Evolutionary conservation across 345 rosid species (phyloP).

Genomic region (Acer negundo): DNA sequence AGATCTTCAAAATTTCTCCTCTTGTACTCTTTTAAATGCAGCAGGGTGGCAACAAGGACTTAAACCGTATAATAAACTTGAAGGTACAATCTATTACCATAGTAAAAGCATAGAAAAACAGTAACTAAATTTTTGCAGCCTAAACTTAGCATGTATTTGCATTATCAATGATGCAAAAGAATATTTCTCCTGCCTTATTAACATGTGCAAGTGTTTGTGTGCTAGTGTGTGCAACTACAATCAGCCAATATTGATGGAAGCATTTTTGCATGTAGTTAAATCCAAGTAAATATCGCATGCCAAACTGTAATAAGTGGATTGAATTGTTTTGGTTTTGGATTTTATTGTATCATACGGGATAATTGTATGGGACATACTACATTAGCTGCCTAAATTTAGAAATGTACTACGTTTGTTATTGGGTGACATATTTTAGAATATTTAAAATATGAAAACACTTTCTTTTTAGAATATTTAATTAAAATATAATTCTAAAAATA

Average conservation of each 20-base stretch:
- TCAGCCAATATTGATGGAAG: neutral
- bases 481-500: too few relatives aligned
- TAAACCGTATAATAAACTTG: conserved; percentile 1
- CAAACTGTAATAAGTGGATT: neutral
- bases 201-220: neutral
- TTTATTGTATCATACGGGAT: too few relatives aligned
- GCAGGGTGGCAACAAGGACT: neutral
- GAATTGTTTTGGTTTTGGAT: neutral
- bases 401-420: too few relatives aligned
- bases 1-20: neutral
- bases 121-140: neutral
- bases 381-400: too few relatives aligned
- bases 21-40: conserved; percentile 1
- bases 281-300: neutral
- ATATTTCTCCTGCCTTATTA: neutral
- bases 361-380: too few relatives aligned
- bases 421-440: too few relatives aligned
- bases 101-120: neutral
- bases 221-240: neutral
- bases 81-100: neutral
- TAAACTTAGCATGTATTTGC: neutral
- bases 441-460: too few relatives aligned
- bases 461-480: too few relatives aligned
- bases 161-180: neutral
- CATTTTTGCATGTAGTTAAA: neutral